These are phyloP conservation scores for Helicostylum pulchrum DNA, from an alignment of 192 early-diverging fungal species.

Conservation along the genomic window DNA sequence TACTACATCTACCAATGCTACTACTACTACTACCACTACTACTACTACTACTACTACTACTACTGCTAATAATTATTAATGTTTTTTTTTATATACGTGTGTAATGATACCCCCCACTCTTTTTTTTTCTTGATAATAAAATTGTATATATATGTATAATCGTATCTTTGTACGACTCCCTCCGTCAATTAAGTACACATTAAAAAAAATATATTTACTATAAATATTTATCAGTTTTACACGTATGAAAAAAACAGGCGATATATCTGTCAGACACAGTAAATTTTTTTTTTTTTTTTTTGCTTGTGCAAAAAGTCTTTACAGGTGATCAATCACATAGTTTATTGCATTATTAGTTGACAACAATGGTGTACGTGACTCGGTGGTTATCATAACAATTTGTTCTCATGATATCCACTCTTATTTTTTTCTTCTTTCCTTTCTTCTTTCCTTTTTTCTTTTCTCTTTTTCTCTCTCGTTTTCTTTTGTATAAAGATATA, in stretches of 20 bases:
- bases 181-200: no score
- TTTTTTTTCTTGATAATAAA: background rate
- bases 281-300: background rate
- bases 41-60: background rate
- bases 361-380: background rate
- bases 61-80: background rate
- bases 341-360: background rate
- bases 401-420: background rate
- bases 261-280: no score
- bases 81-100: background rate
- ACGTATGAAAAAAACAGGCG: no score
- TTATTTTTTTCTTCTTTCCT: no score
- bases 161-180: no score
- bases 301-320: no score
- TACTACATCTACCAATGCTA: background rate
- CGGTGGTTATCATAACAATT: background rate
- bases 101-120: background rate
- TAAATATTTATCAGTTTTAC: no score
- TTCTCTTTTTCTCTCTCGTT: background rate
- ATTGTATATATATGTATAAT: background rate
- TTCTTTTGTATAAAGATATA: background rate
- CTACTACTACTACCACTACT: background rate
- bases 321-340: no score
- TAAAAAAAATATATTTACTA: no score
- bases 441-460: background rate